Percentiles rank a stretch among this genome's conserved stretches.
phyloP scores from a whole-genome alignment of 495 filamentous ascomycete genomes.

The Viridothelium virens region DNA sequence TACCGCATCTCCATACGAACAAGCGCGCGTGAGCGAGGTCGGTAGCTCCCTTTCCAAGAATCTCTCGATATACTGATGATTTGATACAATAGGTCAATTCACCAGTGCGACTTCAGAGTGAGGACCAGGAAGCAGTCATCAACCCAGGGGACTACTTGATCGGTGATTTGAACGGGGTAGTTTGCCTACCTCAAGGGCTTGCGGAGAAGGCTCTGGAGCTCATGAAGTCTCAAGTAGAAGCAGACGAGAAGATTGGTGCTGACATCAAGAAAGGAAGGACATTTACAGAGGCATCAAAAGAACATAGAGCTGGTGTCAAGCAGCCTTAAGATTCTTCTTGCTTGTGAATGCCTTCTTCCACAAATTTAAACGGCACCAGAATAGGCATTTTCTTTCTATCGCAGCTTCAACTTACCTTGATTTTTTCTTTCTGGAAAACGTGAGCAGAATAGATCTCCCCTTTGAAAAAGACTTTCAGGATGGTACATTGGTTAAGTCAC shows the following conservation, averaged over 20 bases:
- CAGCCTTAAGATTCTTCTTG: slow-evolving; percentile 13
- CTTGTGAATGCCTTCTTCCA: too few relatives aligned
- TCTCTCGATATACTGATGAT: not conserved
- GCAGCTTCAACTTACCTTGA: too few relatives aligned
- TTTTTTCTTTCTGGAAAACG: too few relatives aligned
- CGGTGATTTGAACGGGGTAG: slow-evolving; percentile 51
- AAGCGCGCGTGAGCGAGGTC: slow-evolving; percentile 41
- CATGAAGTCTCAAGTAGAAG: slow-evolving; percentile 22
- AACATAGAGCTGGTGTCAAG: slow-evolving; percentile 22
- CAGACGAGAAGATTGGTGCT: slow-evolving; percentile 23
- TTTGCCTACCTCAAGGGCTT: slow-evolving; percentile 32
- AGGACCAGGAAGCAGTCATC: slow-evolving; percentile 42
- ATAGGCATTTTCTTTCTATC: too few relatives aligned
- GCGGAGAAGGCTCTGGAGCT: slow-evolving; percentile 42
- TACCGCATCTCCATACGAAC: slow-evolving; percentile 43
- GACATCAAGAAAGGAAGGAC: slow-evolving; percentile 21
- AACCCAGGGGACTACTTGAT: slow-evolving; percentile 52
- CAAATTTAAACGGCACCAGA: too few relatives aligned
- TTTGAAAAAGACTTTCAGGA: too few relatives aligned
- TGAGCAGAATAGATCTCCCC: too few relatives aligned
- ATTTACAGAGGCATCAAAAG: slow-evolving; percentile 20
- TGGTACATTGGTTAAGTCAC: too few relatives aligned
- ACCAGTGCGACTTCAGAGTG: slow-evolving; percentile 33
- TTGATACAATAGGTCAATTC: slow-evolving; percentile 26
- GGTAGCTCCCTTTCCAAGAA: slow-evolving; percentile 20